These are phyloP conservation scores for Plasmodium vivax DNA, from an alignment of 169 alveolate species.

Conservation along the genomic window DNA sequence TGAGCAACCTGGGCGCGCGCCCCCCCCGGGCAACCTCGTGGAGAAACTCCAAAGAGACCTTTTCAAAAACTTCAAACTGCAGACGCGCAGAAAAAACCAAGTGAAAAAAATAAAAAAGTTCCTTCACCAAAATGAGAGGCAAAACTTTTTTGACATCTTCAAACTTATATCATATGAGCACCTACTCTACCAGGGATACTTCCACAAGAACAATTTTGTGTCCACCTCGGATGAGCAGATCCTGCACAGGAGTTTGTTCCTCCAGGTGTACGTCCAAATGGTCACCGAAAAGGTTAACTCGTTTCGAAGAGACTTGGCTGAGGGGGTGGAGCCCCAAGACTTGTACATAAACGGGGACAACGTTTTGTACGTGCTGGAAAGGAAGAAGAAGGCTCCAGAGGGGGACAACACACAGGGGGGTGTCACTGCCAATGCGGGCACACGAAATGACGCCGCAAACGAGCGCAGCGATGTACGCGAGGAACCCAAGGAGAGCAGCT, in stretches of 20 bases:
- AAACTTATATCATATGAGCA: constrained; percentile 41
- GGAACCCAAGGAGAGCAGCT: neutral
- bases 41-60: constrained; percentile 19
- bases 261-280: constrained; percentile 10
- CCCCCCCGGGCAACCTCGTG: neutral
- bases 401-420: neutral
- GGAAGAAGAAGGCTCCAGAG: neutral
- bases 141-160: constrained; percentile 32
- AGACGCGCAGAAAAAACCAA: constrained; percentile 15
- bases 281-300: constrained; percentile 12
- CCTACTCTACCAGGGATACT: constrained; percentile 31
- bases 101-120: constrained; percentile 32
- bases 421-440: neutral
- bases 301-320: neutral
- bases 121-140: constrained; percentile 22
- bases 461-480: neutral
- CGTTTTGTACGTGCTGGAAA: constrained; percentile 16
- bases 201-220: constrained; percentile 26
- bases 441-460: neutral
- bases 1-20: neutral
- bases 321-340: constrained; percentile 7
- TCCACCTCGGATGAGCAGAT: neutral
- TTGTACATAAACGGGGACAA: neutral
- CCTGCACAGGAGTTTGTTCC: constrained; percentile 14
- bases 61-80: constrained; percentile 26